Percentiles rank a stretch among this genome's conserved stretches.
Conservation (phyloP, 805 yeast species). For the Candida cerambycidarum region DNA sequence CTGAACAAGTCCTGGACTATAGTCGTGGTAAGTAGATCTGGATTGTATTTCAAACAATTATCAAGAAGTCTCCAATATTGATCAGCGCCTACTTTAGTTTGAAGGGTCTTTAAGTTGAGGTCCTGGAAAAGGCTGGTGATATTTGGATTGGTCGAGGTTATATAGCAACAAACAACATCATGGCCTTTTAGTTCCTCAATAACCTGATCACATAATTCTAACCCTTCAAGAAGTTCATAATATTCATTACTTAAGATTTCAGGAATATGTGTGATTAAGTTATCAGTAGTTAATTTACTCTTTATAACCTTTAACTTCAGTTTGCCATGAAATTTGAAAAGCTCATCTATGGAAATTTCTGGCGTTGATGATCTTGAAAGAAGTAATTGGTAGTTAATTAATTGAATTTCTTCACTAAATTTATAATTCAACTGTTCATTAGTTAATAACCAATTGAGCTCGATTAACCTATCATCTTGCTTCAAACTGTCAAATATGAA, state of each 20-base stretch:
- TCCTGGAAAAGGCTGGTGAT: neutral
- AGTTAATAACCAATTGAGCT: conserved; percentile 14
- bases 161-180: conserved; percentile 1
- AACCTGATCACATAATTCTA: conserved; percentile 10
- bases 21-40: neutral
- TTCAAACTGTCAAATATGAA: conserved; percentile 10
- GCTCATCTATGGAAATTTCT: conserved; percentile 6
- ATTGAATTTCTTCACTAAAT: conserved; percentile 9
- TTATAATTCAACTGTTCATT: conserved; percentile 11
- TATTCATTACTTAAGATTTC: conserved; percentile 3
- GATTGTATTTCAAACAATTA: conserved; percentile 6
- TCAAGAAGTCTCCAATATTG: conserved; percentile 5
- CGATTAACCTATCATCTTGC: neutral
- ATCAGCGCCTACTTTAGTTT: neutral
- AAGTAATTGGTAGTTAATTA: conserved; percentile 10
- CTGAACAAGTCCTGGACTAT: neutral
- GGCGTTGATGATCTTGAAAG: conserved; percentile 2
- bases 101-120: neutral
- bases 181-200: neutral
- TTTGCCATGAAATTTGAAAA: conserved; percentile 7
- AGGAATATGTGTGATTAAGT: conserved; percentile 4
- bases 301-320: conserved; percentile 8
- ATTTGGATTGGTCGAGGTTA: neutral
- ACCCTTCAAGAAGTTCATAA: conserved; percentile 9
- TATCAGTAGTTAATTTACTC: conserved; percentile 6